Evolutionary conservation across 2,329 filamentous ascomycete genomes (phyloP).

Genomic region (Didymella arachidicola): DNA sequence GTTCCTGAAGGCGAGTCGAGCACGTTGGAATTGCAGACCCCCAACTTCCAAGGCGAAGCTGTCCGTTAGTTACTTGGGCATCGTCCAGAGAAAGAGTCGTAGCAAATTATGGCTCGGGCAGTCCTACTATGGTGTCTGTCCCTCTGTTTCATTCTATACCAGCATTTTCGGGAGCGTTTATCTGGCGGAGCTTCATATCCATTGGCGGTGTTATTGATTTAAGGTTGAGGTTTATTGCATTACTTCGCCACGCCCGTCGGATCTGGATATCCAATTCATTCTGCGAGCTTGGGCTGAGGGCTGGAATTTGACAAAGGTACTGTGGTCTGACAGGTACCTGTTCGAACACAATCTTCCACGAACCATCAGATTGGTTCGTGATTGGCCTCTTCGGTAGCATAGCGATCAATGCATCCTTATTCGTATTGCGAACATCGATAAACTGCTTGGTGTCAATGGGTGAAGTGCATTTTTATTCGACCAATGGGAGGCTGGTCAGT

Average conservation of each 20-base stretch:
- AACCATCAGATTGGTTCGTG: not conserved
- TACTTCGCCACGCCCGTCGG: slow-evolving; percentile 8
- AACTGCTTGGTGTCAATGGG: slow-evolving; percentile 17
- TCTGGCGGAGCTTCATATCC: slow-evolving; percentile 40
- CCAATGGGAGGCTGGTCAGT: slow-evolving; percentile 6
- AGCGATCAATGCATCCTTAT: slow-evolving; percentile 27
- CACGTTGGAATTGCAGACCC: slow-evolving; percentile 35
- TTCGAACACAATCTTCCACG: not conserved
- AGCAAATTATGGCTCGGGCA: not conserved
- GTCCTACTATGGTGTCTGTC: not conserved
- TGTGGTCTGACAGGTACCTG: not conserved
- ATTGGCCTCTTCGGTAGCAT: slow-evolving; percentile 22
- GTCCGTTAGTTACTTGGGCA: slow-evolving; percentile 29
- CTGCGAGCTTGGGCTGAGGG: slow-evolving; percentile 1
- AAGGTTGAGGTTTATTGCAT: slow-evolving; percentile 17
- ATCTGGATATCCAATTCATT: slow-evolving; percentile 29
- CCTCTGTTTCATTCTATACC: slow-evolving; percentile 19
- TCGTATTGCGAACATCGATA: not conserved
- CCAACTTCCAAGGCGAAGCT: slow-evolving; percentile 32
- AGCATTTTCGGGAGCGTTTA: slow-evolving; percentile 50
- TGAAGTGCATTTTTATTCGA: slow-evolving; percentile 20
- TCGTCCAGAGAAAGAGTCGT: not conserved
- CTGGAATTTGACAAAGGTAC: not conserved
- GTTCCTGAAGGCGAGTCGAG: slow-evolving; percentile 34
- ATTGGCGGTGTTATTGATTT: slow-evolving; percentile 39